Evolutionary conservation across 2,329 filamentous ascomycete genomes (phyloP), one percentile per base, ranked within the genome.

Genomic region (Davidsoniella australis): DNA sequence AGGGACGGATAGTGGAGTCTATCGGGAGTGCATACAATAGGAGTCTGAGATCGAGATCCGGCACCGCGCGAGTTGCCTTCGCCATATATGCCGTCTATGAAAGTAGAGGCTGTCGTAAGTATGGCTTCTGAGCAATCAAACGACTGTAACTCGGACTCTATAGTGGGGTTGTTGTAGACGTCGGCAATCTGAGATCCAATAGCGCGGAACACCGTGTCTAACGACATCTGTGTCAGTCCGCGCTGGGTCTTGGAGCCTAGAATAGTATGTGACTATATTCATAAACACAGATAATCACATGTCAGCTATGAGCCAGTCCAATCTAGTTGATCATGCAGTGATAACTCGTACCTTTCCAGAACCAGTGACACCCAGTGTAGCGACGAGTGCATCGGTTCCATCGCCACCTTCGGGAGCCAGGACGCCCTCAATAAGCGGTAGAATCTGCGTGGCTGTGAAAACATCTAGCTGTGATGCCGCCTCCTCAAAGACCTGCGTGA

Each of bases 401-500:
- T 91, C 82, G 46, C 80, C 76, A 33, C 81, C 80, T 5, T 81
- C 81, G 9, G 45, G 24, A 5, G 40, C 50, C 40, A 98, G 62
- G 3, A 94, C 87, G 17, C 85, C 86, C 58, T 89, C 80, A 5
- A 95, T 74, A 41, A 95, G 69, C 1, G 77, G 72, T 12, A 82
- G 67, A 41, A 94, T 76, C 20, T 82, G 81, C 0, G 82, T 85
- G 58, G 80, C 80, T 56, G 85, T 74, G 60, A 98, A 95, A 8
- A 98, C 66, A 58, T 95, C 86, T 24, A 91, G 69, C 61, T 98
- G 91, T 5, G 75, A 76, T 1, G 86, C 80, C 58, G 82, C 72
- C 60, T 96, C 88, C 57, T 93, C 83, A 57, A 96, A 95, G 1
- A 98, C 87, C 54, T 78, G 78, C 0, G 91, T 98, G 60, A 98